Evolutionary conservation across 2,329 filamentous ascomycete genomes (phyloP), one percentile per base, ranked within the genome.

Genomic region (Lachnellula hyalina): DNA sequence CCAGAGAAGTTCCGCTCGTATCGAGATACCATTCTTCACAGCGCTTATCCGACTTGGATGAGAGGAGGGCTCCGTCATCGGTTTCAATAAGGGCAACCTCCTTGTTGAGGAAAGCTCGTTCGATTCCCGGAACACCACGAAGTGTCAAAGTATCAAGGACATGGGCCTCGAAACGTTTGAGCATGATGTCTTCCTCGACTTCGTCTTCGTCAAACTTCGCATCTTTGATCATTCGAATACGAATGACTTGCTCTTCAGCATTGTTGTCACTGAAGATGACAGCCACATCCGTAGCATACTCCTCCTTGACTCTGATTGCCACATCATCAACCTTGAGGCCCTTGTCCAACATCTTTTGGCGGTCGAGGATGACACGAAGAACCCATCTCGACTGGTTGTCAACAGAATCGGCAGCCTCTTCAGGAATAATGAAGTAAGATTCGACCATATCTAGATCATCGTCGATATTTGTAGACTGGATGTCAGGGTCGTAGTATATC

Each of bases 191-290:
- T 60, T 96, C 91, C 67, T 96, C 89, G 54, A 89, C 83, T 34
- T 81, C 81, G 17, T 83, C 79, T 38, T 87, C 85, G 9, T 93
- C 89, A 12, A 89, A 87, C 68, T 90, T 87, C 46, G 86, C 83
- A 48, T 87, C 86, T 48, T 78, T 76, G 58, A 95, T 84, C 65
- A 92, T 87, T 61, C 94, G 89, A 61, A 96, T 87, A 70, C 94
- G 94, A 64, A 99, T 90, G 46, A 97, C 87, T 71, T 95, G 91
- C 70, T 95, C 86, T 61, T 96, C 92, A 9, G 93, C 92, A 71
- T 99, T 99, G 77, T 96, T 94, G 72, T 99, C 94, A 73, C 91
- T 96, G 78, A 96, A 96, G 57, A 99, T 92, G 62, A 99, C 86
- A 14, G 90, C 90, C 64, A 97, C 77, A 71, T 96, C 91, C 59